A percentile compares a stretch with the other conserved stretches of the same genome.
phyloP scores from a whole-genome alignment of 2,329 filamentous ascomycete species.

The Colletotrichum aenigma region DNA sequence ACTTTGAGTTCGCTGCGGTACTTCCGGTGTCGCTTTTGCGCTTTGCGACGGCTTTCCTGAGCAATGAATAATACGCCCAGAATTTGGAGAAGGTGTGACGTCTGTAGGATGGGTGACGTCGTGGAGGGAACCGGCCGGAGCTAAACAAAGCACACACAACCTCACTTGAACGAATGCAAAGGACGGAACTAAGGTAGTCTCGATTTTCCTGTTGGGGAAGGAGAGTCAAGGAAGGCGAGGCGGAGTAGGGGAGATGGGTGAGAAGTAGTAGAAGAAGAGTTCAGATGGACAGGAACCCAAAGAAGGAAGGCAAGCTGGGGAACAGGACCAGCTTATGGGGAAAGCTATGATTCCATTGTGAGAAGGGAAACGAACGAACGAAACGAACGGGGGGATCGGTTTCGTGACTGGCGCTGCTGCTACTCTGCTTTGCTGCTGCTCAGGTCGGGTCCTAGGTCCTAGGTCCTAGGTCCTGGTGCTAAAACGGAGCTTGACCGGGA shows the following conservation, averaged over 20 bases:
- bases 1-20: not conserved
- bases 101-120: conserved; percentile 14
- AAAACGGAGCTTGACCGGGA: not conserved
- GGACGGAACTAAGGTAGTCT: not conserved
- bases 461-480: not conserved
- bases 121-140: not conserved
- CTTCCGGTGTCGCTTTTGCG: not conserved
- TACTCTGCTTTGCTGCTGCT: not conserved
- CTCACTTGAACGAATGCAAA: not conserved
- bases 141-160: not conserved
- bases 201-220: not conserved
- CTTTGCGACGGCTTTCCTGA: conserved; percentile 5
- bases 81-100: not conserved
- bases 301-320: not conserved
- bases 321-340: not conserved
- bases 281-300: not conserved
- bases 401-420: not conserved
- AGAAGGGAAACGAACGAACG: not conserved
- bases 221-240: not conserved
- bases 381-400: not conserved
- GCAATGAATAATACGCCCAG: not conserved
- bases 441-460: not conserved
- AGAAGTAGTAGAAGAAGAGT: not conserved
- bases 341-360: conserved; percentile 6
- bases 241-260: not conserved